Conservation (phyloP, 2,329 filamentous ascomycete genomes). For the Fusarium sp. region DNA sequence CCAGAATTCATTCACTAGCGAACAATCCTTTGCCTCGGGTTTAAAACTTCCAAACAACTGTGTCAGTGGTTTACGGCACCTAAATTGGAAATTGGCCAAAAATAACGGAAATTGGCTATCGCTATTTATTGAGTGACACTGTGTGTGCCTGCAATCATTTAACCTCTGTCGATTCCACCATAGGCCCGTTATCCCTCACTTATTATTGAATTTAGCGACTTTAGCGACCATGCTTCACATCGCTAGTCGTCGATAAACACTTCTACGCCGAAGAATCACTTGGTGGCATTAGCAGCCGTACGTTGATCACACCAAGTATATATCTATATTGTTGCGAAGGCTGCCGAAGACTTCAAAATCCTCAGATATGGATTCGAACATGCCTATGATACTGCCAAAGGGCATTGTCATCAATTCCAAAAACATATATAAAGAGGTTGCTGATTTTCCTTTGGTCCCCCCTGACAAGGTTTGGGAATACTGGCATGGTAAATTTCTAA, state of each 20-base stretch:
- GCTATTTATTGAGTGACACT: neutral
- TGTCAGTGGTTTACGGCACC: neutral
- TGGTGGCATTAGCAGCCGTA: constrained; percentile 17
- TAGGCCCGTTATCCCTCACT: neutral
- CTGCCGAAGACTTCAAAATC: constrained; percentile 3
- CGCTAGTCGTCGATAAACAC: constrained; percentile 26
- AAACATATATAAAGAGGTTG: constrained; percentile 62
- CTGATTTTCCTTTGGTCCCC: constrained; percentile 59
- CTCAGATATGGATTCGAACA: constrained; percentile 45
- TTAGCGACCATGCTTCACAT: constrained; percentile 37
- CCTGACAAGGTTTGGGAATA: constrained; percentile 62
- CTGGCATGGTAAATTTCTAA: constrained; percentile 60
- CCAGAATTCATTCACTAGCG: neutral
- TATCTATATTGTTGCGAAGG: neutral
- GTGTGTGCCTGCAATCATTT: constrained; percentile 12
- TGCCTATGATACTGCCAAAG: constrained; percentile 61
- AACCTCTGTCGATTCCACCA: neutral
- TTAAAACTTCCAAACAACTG: neutral
- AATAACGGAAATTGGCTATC: neutral
- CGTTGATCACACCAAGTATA: neutral
- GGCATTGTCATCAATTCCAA: constrained; percentile 64
- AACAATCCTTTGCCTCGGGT: neutral
- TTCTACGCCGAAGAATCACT: constrained; percentile 11
- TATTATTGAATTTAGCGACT: constrained; percentile 14
- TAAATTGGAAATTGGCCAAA: neutral